A percentile compares a stretch with the other conserved stretches of the same genome.
phyloP scores from a whole-genome alignment of 139 green algal species.

The Closterium sp. region DNA sequence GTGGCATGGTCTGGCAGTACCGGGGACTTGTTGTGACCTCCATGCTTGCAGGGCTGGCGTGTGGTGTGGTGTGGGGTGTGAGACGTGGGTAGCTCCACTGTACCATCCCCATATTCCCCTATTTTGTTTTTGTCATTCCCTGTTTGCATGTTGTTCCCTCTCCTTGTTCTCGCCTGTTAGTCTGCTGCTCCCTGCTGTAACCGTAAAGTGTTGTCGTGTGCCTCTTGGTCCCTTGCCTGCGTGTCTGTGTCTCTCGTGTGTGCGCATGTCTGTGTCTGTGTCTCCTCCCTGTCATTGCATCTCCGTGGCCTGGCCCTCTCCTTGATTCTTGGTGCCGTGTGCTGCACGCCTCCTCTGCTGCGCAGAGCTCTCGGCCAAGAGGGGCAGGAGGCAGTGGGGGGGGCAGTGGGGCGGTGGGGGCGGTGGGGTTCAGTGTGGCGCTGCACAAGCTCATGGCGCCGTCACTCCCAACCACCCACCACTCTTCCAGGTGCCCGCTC shows the following conservation, averaged over 20 bases:
- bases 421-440: background rate
- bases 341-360: background rate
- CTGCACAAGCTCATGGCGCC: constrained; percentile 14
- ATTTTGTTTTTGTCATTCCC: background rate
- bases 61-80: background rate
- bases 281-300: background rate
- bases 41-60: background rate
- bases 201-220: too few relatives aligned
- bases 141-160: background rate
- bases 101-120: too few relatives aligned
- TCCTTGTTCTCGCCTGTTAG: background rate
- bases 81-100: too few relatives aligned
- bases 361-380: background rate
- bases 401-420: background rate
- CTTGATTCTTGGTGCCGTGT: background rate
- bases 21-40: background rate
- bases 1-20: background rate
- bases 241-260: background rate
- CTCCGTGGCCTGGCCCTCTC: background rate
- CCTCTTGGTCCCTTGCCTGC: background rate
- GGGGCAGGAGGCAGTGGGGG: background rate
- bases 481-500: background rate
- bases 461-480: background rate
- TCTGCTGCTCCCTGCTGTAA: background rate
- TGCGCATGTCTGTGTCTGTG: background rate